These are phyloP conservation scores for Beauveria brongniartii DNA, from an alignment of 2,329 filamentous ascomycete genomes.

Conservation along the genomic window DNA sequence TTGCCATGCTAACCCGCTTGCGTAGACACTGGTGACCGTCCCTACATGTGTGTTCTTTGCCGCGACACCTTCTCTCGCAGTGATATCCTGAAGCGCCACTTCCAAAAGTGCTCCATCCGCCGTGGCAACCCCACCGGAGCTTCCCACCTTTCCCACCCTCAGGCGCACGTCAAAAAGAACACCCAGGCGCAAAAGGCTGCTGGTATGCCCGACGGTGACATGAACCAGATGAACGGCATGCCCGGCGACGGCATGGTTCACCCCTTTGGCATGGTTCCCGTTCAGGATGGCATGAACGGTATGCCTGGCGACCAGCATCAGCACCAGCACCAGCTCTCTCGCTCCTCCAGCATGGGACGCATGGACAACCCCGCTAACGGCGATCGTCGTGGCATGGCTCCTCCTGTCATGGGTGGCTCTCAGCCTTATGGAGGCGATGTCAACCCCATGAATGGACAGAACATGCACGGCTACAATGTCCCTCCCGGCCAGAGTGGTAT, in stretches of 20 bases:
- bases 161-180: slow-evolving; percentile 79
- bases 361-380: slow-evolving; percentile 44
- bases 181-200: slow-evolving; percentile 50
- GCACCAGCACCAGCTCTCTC: slow-evolving; percentile 53
- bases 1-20: neutral
- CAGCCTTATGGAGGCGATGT: slow-evolving; percentile 52
- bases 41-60: slow-evolving; percentile 96
- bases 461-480: slow-evolving; percentile 58
- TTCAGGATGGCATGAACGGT: slow-evolving; percentile 51
- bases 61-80: slow-evolving; percentile 96
- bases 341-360: slow-evolving; percentile 52
- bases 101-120: slow-evolving; percentile 96
- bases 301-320: slow-evolving; percentile 54
- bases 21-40: slow-evolving; percentile 89
- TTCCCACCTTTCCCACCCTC: slow-evolving; percentile 87
- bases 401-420: slow-evolving; percentile 41
- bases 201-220: slow-evolving; percentile 43
- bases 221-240: slow-evolving; percentile 55
- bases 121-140: slow-evolving; percentile 92
- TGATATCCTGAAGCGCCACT: slow-evolving; percentile 97
- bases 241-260: slow-evolving; percentile 49
- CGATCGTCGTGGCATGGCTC: slow-evolving; percentile 48
- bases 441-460: slow-evolving; percentile 56
- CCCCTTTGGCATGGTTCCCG: slow-evolving; percentile 48
- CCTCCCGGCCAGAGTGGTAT: slow-evolving; percentile 54